phyloP scores from a whole-genome alignment of 805 yeast genomes.

The Isabelozyma pseudorhagii region DNA sequence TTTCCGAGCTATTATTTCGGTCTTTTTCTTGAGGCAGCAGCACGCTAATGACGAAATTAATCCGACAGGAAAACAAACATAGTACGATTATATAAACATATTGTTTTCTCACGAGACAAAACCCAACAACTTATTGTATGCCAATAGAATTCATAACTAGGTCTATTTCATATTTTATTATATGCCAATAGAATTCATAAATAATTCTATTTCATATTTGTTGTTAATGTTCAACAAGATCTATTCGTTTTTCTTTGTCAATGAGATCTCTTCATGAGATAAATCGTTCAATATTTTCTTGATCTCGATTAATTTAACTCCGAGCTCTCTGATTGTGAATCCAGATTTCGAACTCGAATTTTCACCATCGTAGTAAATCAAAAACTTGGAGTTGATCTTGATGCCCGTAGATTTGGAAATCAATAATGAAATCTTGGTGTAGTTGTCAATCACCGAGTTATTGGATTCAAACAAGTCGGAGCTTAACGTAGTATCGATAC shows the following conservation, averaged over 20 bases:
- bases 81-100: no score
- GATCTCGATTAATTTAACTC: constrained; percentile 32
- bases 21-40: no score
- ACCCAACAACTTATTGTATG: no score
- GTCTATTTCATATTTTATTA: no score
- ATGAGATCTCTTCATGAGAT: constrained; percentile 13
- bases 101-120: no score
- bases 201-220: no score
- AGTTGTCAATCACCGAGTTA: constrained; percentile 25
- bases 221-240: background rate
- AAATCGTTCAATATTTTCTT: constrained; percentile 34
- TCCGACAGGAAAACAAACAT: no score
- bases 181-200: no score
- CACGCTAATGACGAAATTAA: no score
- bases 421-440: constrained; percentile 21
- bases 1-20: no score
- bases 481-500: constrained; percentile 24
- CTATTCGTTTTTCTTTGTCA: constrained; percentile 6
- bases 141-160: no score
- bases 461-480: constrained; percentile 13
- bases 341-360: constrained; percentile 13
- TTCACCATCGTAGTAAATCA: constrained; percentile 19
- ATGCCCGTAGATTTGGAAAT: constrained; percentile 34
- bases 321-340: constrained; percentile 25
- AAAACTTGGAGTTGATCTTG: constrained; percentile 35